These are phyloP conservation scores for Coemansia sp. DNA, from an alignment of 192 early-diverging fungal genomes.

Conservation along the genomic window DNA sequence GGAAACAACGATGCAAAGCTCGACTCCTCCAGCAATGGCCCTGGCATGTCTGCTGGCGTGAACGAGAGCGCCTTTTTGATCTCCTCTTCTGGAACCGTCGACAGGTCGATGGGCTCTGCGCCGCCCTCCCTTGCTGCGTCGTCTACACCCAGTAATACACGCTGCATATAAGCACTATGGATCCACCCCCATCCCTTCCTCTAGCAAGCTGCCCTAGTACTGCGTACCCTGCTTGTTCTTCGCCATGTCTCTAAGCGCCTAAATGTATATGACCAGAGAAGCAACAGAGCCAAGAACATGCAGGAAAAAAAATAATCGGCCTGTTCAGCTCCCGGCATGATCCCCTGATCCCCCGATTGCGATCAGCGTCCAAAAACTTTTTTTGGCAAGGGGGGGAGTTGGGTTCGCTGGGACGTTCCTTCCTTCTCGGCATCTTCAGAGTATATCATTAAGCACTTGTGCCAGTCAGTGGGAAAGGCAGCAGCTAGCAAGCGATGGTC, in stretches of 20 bases:
- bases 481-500: too few relatives aligned
- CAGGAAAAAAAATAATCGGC: constrained; percentile 1
- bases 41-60: constrained; percentile 61
- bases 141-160: not conserved
- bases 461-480: too few relatives aligned
- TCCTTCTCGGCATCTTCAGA: too few relatives aligned
- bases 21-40: constrained; percentile 85
- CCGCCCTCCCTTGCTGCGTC: not conserved
- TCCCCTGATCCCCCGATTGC: too few relatives aligned
- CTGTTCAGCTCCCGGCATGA: too few relatives aligned
- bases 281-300: not conserved
- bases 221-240: constrained; percentile 5
- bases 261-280: not conserved
- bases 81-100: constrained; percentile 36
- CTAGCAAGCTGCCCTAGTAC: not conserved
- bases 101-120: constrained; percentile 20
- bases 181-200: too few relatives aligned
- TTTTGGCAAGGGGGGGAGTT: too few relatives aligned
- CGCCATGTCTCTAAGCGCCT: not conserved
- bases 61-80: constrained; percentile 84
- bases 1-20: constrained; percentile 97
- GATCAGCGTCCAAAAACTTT: too few relatives aligned
- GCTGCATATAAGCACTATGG: too few relatives aligned
- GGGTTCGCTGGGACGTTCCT: too few relatives aligned
- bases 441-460: too few relatives aligned